A percentile compares a stretch with the other conserved stretches of the same genome.
These are phyloP conservation scores for Mycena indigotica DNA, from an alignment of 768 basidiomycete species.

Conservation along the genomic window DNA sequence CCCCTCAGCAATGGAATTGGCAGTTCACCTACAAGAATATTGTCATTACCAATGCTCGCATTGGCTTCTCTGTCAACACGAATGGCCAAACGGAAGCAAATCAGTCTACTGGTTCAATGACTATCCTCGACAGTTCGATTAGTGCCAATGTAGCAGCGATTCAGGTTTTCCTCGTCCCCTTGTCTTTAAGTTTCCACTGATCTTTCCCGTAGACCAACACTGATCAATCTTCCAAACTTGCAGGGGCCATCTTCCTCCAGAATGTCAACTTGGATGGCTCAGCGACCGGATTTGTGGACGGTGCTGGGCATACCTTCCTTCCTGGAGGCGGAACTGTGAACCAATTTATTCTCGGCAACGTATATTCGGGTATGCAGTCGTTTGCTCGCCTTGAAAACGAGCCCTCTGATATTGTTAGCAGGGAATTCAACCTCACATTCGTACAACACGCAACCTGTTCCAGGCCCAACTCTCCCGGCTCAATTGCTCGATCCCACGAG, in stretches of 20 bases:
- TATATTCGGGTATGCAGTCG: constrained; percentile 40
- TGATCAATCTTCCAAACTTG: constrained; percentile 31
- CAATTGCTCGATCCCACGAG: constrained; percentile 43
- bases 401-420: background rate
- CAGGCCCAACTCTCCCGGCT: constrained; percentile 38
- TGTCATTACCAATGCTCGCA: constrained; percentile 27
- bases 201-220: constrained; percentile 29
- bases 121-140: constrained; percentile 40
- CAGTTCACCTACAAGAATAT: constrained; percentile 36
- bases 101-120: constrained; percentile 39
- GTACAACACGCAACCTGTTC: constrained; percentile 35
- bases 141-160: constrained; percentile 34
- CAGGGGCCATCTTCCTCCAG: constrained; percentile 43
- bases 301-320: constrained; percentile 38
- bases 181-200: background rate
- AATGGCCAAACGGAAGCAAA: constrained; percentile 30
- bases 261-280: constrained; percentile 45
- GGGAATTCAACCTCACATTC: constrained; percentile 11
- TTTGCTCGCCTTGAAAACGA: no score
- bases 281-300: constrained; percentile 40
- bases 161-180: constrained; percentile 33
- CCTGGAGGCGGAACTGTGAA: constrained; percentile 44
- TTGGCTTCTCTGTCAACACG: constrained; percentile 40
- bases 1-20: constrained; percentile 11
- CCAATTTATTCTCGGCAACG: constrained; percentile 56